phyloP scores from a whole-genome alignment of 768 basidiomycete genomes.

The Termitomyces sp. region DNA sequence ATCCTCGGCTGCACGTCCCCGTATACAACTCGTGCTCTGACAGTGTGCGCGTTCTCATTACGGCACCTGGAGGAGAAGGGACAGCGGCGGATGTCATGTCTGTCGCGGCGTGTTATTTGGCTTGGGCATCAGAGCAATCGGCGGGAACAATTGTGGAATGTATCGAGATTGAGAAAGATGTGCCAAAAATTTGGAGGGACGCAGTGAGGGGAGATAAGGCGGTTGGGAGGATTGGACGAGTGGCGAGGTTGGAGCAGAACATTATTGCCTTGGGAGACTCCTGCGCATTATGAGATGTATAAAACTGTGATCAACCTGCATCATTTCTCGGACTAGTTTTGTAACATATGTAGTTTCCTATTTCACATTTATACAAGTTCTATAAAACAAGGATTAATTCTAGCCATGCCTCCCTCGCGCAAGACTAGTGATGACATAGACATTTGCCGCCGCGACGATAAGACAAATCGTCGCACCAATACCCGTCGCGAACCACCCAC shows the following conservation, averaged over 20 bases:
- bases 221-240: conserved; percentile 11
- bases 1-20: not conserved
- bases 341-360: too few relatives aligned
- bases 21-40: not conserved
- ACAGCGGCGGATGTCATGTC: conserved; percentile 20
- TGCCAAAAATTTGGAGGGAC: conserved; percentile 16
- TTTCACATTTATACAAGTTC: too few relatives aligned
- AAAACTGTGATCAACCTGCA: too few relatives aligned
- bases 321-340: too few relatives aligned
- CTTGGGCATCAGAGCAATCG: conserved; percentile 17
- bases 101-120: conserved; percentile 17
- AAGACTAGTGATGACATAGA: conserved; percentile 67
- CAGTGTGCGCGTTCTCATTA: conserved; percentile 15
- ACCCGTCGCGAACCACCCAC: conserved; percentile 39
- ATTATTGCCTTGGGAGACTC: too few relatives aligned
- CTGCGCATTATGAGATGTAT: too few relatives aligned
- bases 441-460: conserved; percentile 63
- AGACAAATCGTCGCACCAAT: conserved; percentile 59
- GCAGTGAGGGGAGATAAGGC: conserved; percentile 14
- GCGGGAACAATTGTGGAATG: conserved; percentile 15
- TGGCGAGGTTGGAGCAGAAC: conserved; percentile 5
- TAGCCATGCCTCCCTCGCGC: not conserved
- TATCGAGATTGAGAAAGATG: conserved; percentile 16
- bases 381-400: not conserved
- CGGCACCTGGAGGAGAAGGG: conserved; percentile 13